Evolutionary conservation across 2,329 filamentous ascomycete genomes (phyloP), one percentile per base, ranked within the genome.

Genomic region (Chaetothyriales sp.): DNA sequence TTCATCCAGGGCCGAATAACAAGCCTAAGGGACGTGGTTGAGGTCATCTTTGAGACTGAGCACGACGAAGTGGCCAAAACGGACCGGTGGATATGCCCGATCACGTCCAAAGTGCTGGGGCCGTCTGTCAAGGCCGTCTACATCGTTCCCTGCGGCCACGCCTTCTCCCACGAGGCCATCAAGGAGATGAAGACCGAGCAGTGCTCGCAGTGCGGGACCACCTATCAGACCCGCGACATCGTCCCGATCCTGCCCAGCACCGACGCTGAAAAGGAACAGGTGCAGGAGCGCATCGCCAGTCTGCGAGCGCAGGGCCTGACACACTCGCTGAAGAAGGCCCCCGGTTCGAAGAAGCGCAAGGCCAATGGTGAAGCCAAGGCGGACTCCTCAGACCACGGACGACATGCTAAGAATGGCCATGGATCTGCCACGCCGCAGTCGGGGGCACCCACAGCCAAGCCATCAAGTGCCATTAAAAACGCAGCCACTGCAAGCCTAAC

Each of bases 101-200:
- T 96, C 50, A 94, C 89, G 1, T 79, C 84, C 61, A 94, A 93
- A 64, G 81, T 84, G 64, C 69, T 98, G 20, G 92, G 92, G 0
- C 81, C 88, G 0, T 74, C 75, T 4, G 81, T 83, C 15, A 90
- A 83, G 66, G 76, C 87, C 0, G 86, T 94, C 1, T 98, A 96
- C 61, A 62, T 98, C 2, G 86, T 96, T 3, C 92, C 92, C 0
- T 98, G 92, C 62, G 93, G 92, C 0, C 93, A 98, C 71, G 89
- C 86, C 0, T 96, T 96, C 67, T 83, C 86, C 0, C 88, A 93
- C 54, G 80, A 81, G 49, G 87, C 88, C 6, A 81, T 96, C 57
- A 84, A 82, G 58, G 85, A 92, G 66, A 79, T 93, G n/a, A 73
- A 74, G 20, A 75, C 70, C 2, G 54, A 52, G 1, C 73, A 70